Evolutionary conservation across 2,329 filamentous ascomycete species (phyloP).

Genomic region (Alternaria sp.): DNA sequence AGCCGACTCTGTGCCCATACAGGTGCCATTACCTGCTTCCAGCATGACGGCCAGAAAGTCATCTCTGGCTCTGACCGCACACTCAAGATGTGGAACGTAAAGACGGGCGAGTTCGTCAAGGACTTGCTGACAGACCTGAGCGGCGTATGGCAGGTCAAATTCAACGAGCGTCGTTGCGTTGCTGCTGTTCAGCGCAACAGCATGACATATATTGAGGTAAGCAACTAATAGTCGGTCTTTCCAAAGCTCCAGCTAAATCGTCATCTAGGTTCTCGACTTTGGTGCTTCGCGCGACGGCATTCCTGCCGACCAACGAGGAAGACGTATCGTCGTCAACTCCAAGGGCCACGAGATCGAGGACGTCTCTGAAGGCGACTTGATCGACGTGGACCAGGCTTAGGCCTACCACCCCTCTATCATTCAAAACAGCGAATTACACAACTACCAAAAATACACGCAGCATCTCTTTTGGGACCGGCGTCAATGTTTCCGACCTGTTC

Average conservation of each 20-base stretch:
- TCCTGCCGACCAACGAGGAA: conserved; percentile 77
- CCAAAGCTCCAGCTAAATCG: conserved; percentile 34
- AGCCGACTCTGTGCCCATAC: conserved; percentile 92
- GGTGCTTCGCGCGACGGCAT: conserved; percentile 90
- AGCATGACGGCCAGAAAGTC: conserved; percentile 95
- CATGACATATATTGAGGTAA: conserved; percentile 90
- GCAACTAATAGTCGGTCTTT: neutral
- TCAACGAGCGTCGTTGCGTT: conserved; percentile 93
- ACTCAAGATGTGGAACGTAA: conserved; percentile 98
- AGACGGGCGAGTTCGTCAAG: conserved; percentile 88
- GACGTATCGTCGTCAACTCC: conserved; percentile 69
- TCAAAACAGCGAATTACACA: neutral
- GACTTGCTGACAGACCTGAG: conserved; percentile 92
- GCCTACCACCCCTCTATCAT: neutral
- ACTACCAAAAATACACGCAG: conserved; percentile 7
- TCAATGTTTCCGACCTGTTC: conserved; percentile 37
- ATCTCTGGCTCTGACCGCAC: conserved; percentile 96
- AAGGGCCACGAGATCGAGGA: conserved; percentile 51
- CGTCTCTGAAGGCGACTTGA: conserved; percentile 42
- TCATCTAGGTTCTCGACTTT: conserved; percentile 87
- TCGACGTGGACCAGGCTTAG: conserved; percentile 40
- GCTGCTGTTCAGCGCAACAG: conserved; percentile 93
- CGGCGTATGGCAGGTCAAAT: conserved; percentile 99
- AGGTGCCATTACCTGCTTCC: conserved; percentile 97
- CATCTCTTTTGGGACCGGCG: conserved; percentile 20